phyloP scores from a whole-genome alignment of 768 basidiomycete species.

The Clitopilus hobsonii region DNA sequence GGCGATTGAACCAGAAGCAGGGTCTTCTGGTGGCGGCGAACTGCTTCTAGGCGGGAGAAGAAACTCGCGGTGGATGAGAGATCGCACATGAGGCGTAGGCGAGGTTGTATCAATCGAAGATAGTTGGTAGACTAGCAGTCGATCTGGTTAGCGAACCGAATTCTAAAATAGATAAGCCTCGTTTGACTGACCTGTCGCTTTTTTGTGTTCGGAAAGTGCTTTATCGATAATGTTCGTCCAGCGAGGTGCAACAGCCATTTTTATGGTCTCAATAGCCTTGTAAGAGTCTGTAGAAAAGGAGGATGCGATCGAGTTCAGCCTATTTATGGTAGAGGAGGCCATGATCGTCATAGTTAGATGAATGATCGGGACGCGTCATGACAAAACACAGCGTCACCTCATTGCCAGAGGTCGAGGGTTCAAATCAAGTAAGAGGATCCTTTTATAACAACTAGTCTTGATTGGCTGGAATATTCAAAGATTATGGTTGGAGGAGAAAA shows the following conservation, averaged over 20 bases:
- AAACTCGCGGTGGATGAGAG: not conserved
- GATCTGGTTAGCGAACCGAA: no score
- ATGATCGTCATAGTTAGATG: not conserved
- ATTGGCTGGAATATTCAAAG: no score
- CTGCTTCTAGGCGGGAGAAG: not conserved
- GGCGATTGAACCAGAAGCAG: not conserved
- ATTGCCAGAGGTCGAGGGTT: not conserved
- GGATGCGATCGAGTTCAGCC: not conserved
- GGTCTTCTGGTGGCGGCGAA: not conserved
- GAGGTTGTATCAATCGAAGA: conserved; percentile 45
- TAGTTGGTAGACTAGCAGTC: conserved; percentile 50
- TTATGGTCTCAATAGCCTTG: not conserved
- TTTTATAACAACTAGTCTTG: no score
- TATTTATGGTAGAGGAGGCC: not conserved
- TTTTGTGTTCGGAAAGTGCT: conserved; percentile 34
- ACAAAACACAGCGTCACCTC: not conserved
- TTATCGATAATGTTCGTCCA: conserved; percentile 45
- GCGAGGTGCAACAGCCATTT: conserved; percentile 25
- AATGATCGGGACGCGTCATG: not conserved
- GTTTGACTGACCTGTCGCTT: conserved; percentile 37
- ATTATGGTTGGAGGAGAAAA: no score
- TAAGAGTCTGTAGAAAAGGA: not conserved
- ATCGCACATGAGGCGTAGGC: conserved; percentile 52
- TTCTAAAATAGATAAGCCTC: no score
- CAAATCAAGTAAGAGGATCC: conserved; percentile 3